Conservation (phyloP, 208 protist genomes). For the Trypanosoma rangeli region DNA sequence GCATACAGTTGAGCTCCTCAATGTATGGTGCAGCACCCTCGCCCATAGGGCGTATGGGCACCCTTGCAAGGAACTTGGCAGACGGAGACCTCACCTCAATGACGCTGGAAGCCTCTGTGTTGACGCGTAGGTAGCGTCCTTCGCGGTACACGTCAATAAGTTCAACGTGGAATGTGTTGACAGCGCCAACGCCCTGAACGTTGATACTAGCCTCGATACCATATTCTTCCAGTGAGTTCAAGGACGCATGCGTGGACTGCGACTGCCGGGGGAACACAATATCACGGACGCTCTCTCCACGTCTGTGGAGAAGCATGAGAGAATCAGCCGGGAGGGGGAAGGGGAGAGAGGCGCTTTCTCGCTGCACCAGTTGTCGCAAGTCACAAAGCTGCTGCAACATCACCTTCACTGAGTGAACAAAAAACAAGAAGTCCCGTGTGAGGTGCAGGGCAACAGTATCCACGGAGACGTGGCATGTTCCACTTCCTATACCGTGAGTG, state of each 20-base stretch:
- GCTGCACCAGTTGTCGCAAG: neutral
- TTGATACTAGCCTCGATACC: constrained; percentile 37
- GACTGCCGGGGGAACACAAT: neutral
- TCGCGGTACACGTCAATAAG: constrained; percentile 52
- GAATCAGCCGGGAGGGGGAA: neutral
- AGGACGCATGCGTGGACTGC: neutral
- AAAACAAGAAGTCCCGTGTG: constrained; percentile 76
- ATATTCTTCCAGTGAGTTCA: constrained; percentile 6
- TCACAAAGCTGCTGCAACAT: constrained; percentile 26
- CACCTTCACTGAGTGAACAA: constrained; percentile 34
- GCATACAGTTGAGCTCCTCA: neutral
- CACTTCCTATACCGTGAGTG: constrained; percentile 53
- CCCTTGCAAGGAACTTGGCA: constrained; percentile 57
- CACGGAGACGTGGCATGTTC: constrained; percentile 54
- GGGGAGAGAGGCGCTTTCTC: neutral
- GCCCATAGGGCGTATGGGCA: constrained; percentile 28
- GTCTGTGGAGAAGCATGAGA: neutral
- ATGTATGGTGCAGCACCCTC: neutral
- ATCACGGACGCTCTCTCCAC: neutral
- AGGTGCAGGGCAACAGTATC: constrained; percentile 50
- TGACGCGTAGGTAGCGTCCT: constrained; percentile 44
- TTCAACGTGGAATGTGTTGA: constrained; percentile 35
- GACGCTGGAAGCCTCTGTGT: constrained; percentile 27
- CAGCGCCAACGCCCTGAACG: constrained; percentile 59
- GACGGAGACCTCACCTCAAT: constrained; percentile 45